Conservation (phyloP, 139 green algal genomes). For the Volvox reticuliferus region DNA sequence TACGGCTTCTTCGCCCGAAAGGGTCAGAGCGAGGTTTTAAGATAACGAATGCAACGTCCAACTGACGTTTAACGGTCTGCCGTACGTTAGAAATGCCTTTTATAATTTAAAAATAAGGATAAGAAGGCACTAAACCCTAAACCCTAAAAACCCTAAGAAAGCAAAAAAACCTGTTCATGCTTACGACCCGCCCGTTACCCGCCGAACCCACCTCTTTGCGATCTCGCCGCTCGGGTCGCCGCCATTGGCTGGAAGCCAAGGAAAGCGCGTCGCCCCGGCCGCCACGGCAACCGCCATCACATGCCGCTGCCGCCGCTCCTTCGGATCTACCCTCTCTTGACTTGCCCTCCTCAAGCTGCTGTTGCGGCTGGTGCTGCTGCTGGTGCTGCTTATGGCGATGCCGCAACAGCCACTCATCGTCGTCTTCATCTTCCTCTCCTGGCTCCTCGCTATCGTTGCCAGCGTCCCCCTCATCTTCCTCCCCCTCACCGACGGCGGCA, state of each 20-base stretch:
- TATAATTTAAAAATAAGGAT: too few species aligned
- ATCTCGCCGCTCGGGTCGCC: constrained; percentile 77
- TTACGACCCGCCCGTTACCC: neutral
- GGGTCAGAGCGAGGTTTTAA: too few species aligned
- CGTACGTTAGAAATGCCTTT: too few species aligned
- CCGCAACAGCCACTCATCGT: constrained; percentile 21
- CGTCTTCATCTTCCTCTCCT: constrained; percentile 39
- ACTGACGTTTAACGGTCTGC: too few species aligned
- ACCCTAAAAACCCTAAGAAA: too few species aligned
- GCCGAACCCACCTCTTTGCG: constrained; percentile 51
- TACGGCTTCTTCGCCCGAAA: too few species aligned
- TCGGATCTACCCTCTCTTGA: neutral
- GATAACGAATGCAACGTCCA: too few species aligned
- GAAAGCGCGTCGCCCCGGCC: constrained; percentile 45
- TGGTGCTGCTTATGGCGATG: constrained; percentile 6
- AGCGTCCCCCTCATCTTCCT: constrained; percentile 6
- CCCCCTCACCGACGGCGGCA: too few species aligned
- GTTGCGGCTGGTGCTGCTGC: neutral
- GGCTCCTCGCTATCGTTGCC: constrained; percentile 15
- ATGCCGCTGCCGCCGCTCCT: neutral
- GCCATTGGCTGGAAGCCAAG: constrained; percentile 83
- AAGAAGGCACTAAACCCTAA: too few species aligned
- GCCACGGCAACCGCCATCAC: neutral
- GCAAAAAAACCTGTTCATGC: too few species aligned
- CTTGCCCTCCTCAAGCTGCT: neutral